phyloP scores from a whole-genome alignment of 2,329 filamentous ascomycete genomes.

The Microsporum ferrugineum region DNA sequence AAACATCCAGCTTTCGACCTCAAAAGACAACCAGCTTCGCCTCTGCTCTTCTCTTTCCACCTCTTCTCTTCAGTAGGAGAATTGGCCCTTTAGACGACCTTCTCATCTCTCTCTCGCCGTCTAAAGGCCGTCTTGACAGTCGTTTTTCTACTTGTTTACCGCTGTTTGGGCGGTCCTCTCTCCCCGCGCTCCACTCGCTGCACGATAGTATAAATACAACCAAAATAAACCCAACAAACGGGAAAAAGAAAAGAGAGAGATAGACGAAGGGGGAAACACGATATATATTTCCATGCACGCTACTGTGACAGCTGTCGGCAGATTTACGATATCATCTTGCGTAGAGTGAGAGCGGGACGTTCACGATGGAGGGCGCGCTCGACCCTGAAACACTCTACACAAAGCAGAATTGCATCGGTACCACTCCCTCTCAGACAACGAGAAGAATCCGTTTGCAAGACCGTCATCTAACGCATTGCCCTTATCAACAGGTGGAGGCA shows the following conservation, averaged over 20 bases:
- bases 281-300: background rate
- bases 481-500: constrained; percentile 61
- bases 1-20: background rate
- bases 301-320: background rate
- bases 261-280: background rate
- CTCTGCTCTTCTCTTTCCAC: background rate
- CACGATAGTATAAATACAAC: background rate
- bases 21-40: background rate
- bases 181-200: background rate
- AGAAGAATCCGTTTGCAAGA: background rate
- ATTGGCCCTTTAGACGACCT: background rate
- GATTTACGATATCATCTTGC: background rate
- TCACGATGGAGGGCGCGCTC: constrained; percentile 41
- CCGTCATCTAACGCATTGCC: background rate
- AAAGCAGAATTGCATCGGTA: constrained; percentile 81
- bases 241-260: background rate
- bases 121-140: background rate
- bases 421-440: background rate
- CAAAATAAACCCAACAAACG: background rate
- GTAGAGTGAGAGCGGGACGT: background rate
- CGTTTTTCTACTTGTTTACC: background rate
- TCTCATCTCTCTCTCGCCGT: background rate
- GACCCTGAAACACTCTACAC: constrained; percentile 90
- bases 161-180: background rate
- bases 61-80: background rate